phyloP scores from a whole-genome alignment of 768 basidiomycete species.

The Termitomyces eurrhizus region DNA sequence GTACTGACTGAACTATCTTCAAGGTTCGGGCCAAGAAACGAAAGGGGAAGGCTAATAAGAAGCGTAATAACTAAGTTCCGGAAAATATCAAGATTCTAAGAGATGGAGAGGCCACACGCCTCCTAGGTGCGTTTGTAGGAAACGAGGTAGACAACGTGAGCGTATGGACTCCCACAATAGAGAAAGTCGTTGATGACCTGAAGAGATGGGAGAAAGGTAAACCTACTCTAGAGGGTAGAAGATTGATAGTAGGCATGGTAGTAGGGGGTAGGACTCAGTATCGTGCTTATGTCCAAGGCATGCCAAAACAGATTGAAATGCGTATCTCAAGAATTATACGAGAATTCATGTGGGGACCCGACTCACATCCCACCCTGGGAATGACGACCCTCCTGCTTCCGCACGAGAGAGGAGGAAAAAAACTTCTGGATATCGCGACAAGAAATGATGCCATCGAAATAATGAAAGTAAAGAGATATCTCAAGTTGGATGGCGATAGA shows the following conservation, averaged over 20 bases:
- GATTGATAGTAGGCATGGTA: neutral
- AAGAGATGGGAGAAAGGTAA: constrained; percentile 14
- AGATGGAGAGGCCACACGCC: constrained; percentile 24
- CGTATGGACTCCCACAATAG: constrained; percentile 20
- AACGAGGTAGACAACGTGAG: constrained; percentile 12
- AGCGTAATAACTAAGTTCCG: constrained; percentile 32
- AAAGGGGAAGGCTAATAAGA: constrained; percentile 69
- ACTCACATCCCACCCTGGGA: neutral
- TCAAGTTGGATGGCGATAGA: neutral
- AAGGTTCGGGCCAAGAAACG: constrained; percentile 84
- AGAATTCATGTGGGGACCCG: neutral
- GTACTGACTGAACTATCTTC: constrained; percentile 12
- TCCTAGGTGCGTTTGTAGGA: constrained; percentile 30
- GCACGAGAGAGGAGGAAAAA: neutral
- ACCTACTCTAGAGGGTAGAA: constrained; percentile 26
- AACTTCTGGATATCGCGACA: constrained; percentile 18
- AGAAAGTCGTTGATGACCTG: constrained; percentile 8
- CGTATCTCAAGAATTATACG: neutral
- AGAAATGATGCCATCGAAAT: constrained; percentile 25
- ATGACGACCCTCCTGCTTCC: neutral
- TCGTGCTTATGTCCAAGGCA: neutral
- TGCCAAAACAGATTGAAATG: neutral
- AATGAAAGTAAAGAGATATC: constrained; percentile 2
- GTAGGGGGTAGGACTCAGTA: neutral
- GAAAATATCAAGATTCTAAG: constrained; percentile 19